These are phyloP conservation scores for Acer campestre DNA, from an alignment of 345 rosid genomes.

Conservation along the genomic window DNA sequence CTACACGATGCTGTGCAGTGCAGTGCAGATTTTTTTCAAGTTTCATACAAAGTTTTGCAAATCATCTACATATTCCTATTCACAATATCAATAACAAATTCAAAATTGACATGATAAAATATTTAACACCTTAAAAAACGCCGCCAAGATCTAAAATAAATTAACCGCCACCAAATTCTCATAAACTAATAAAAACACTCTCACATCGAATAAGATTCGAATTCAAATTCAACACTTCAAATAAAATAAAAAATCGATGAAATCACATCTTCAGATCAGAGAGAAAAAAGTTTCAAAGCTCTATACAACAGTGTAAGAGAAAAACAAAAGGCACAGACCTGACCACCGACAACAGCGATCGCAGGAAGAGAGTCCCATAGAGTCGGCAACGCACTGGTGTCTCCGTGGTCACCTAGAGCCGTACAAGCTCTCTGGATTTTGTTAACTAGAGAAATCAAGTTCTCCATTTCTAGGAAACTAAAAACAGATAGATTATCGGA, in stretches of 20 bases:
- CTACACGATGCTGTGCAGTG: background rate
- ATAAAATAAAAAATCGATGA: background rate
- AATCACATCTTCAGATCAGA: conserved; percentile 5
- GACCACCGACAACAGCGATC: conserved; percentile 99
- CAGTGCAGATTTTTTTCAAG: background rate
- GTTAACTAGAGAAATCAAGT: conserved; percentile 86
- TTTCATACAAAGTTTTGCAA: background rate
- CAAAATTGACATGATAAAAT: background rate
- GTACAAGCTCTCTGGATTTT: conserved; percentile 99
- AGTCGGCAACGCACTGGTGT: conserved; percentile 83
- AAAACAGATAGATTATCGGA: conserved; percentile 14
- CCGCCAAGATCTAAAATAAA: too few species aligned
- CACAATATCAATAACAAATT: background rate
- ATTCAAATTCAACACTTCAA: background rate
- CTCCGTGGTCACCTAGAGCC: conserved; percentile 99
- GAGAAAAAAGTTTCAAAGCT: background rate
- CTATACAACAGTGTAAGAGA: background rate
- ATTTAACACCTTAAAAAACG: background rate
- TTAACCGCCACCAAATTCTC: too few species aligned
- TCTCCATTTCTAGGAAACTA: conserved; percentile 61
- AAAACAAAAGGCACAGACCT: conserved; percentile 48
- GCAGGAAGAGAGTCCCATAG: conserved; percentile 97
- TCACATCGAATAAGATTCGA: background rate
- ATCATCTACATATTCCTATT: background rate
- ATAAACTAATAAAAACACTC: background rate